phyloP scores from a whole-genome alignment of 2,329 filamentous ascomycete genomes.

The Magnaporthales sp. region DNA sequence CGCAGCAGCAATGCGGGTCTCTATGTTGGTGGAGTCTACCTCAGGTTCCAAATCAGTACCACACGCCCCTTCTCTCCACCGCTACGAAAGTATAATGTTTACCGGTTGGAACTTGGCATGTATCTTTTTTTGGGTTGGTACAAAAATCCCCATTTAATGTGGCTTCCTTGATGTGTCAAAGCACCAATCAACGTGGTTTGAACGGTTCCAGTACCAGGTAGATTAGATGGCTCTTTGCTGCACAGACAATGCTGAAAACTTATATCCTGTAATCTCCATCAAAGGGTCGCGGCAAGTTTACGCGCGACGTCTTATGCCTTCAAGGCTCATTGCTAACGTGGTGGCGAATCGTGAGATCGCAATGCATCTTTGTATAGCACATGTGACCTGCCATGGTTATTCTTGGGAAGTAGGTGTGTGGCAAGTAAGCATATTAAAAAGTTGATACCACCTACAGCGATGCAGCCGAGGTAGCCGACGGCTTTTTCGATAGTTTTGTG shows the following conservation, averaged over 20 bases:
- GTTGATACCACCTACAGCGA: neutral
- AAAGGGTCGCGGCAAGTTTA: no score
- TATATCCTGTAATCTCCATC: no score
- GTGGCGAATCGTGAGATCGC: neutral
- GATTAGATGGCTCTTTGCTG: neutral
- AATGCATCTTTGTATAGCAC: neutral
- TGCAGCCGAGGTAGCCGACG: neutral
- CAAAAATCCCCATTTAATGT: neutral
- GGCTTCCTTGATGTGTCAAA: neutral
- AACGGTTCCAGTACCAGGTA: neutral
- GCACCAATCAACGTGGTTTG: neutral
- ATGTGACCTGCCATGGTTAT: neutral
- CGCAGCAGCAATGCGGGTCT: no score
- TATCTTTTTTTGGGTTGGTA: neutral
- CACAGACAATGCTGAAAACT: neutral
- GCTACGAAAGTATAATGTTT: neutral
- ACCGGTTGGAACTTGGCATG: neutral
- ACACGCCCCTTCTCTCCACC: neutral
- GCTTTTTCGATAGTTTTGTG: neutral
- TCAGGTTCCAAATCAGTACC: neutral
- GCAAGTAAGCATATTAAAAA: neutral
- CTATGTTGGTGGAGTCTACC: neutral
- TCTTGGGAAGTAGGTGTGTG: no score
- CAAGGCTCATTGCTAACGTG: no score
- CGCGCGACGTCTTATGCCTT: no score